Base-by-base conservation (phyloP, 2,329 filamentous ascomycete genomes). In the Teratosphaeria epicoccoides region DNA sequence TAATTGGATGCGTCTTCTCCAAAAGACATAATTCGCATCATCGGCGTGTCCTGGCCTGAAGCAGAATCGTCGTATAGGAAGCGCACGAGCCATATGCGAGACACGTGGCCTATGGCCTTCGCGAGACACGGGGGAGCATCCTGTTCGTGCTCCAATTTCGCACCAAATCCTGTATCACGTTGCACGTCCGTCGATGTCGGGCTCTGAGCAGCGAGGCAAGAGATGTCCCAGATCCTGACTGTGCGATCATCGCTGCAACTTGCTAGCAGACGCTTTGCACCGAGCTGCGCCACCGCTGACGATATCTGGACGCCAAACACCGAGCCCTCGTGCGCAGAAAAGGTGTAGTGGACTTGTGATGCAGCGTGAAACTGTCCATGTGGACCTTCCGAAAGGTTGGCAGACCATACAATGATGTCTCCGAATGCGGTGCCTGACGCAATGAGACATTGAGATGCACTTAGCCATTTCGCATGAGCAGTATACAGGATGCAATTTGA, bases 191-290 rank as follows among this genome's bases (percentile, higher is more conserved):
- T 50, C 20, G 66, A 54, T 4, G 64, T 43, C 7, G 53, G 49
- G 40, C 51, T 55, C 26, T 52, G 43, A 3, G 40, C 29, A 7
- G 52, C 63, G 33, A 74, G 72, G 51, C 81, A 76, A 0, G 83
- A 82, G 6, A 96, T 80, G 63, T 95, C 82, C 91, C 93, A 97
- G 1, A 97, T 71, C 12, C 87, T 78, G 22, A 98, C 81, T 0
- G 89, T 95, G 48, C 93, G 79, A 68, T 98, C 93, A 64, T 98
- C 93, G 63, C 91, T 97, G 66, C 93, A 98, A 61, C 87, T 96
- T 12, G 85, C 87, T 28, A 98, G 74, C n/a, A 95, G 68, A 49
- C 86, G 76, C 24, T 72, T 14, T 55, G 60, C 12, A 70, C 17
- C 20, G 6, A 48, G 23, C 14, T 3, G 25, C n/a, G 66, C 55